These are phyloP conservation scores for Mycena maculata DNA, from an alignment of 768 basidiomycete genomes.

Conservation along the genomic window DNA sequence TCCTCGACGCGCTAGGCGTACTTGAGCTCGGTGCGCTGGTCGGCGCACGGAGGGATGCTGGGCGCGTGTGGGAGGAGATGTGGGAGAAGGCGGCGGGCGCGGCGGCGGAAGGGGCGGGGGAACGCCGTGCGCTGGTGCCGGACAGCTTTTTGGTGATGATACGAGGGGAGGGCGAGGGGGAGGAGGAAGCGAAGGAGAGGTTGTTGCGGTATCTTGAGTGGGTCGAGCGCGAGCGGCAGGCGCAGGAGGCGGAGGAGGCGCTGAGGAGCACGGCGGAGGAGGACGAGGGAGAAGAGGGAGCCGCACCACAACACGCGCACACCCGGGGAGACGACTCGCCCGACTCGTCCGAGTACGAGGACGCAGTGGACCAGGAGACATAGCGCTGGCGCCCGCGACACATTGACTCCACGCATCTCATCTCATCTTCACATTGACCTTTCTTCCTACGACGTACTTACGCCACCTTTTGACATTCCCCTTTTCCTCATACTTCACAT, in stretches of 20 bases:
- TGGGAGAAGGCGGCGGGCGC: conserved; percentile 12
- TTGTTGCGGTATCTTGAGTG: conserved; percentile 25
- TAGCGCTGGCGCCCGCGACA: neutral
- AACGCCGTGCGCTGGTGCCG: conserved; percentile 28
- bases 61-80: conserved; percentile 25
- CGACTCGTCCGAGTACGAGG: conserved; percentile 13
- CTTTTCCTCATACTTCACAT: too few species aligned
- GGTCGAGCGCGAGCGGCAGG: conserved; percentile 20
- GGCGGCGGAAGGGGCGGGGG: neutral
- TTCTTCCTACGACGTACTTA: too few species aligned
- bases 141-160: conserved; percentile 31
- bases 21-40: conserved; percentile 22
- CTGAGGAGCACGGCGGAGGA: neutral
- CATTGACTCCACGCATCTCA: neutral
- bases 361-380: conserved; percentile 1
- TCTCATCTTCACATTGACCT: too few species aligned
- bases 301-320: too few species aligned
- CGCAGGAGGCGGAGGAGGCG: conserved; percentile 18
- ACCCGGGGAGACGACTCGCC: neutral
- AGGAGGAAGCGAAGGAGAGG: conserved; percentile 24
- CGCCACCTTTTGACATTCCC: too few species aligned
- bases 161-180: conserved; percentile 31
- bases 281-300: too few species aligned
- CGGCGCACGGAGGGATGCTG: conserved; percentile 23
- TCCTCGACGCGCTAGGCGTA: conserved; percentile 4